phyloP scores from a whole-genome alignment of 257 asterid genomes.

The Solanum gracilifrons region DNA sequence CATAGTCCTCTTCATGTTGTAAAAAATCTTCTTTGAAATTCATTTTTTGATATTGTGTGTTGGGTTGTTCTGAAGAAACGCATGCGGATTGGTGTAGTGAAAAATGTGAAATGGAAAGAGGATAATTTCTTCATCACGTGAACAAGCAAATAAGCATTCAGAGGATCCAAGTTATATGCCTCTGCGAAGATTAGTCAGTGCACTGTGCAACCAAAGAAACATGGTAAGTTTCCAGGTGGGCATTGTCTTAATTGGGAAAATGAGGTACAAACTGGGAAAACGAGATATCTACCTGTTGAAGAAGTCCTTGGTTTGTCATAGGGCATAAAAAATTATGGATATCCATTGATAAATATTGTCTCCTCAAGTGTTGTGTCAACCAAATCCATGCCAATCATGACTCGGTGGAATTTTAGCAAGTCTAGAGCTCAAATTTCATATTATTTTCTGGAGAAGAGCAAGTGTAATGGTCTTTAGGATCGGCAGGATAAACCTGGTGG shows the following conservation, averaged over 20 bases:
- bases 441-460: background rate
- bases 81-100: too few species aligned
- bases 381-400: background rate
- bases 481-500: too few species aligned
- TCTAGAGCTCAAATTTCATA: background rate
- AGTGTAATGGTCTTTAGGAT: background rate
- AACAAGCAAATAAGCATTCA: too few species aligned
- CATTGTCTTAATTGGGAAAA: constrained; percentile 24
- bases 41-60: too few species aligned
- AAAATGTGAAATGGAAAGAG: too few species aligned
- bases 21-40: too few species aligned
- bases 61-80: too few species aligned
- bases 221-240: background rate
- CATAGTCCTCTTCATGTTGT: too few species aligned
- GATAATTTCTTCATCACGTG: too few species aligned
- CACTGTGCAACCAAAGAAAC: background rate
- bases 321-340: constrained; percentile 9
- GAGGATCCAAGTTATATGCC: too few species aligned
- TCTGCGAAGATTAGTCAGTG: background rate
- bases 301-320: constrained; percentile 41
- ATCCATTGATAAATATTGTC: background rate
- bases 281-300: constrained; percentile 26
- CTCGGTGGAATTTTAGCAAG: constrained; percentile 2
- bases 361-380: background rate
- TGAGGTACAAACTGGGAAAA: constrained; percentile 35